Conservation (phyloP, 2,329 filamentous ascomycete genomes). For the Colletotrichum eremochloae region DNA sequence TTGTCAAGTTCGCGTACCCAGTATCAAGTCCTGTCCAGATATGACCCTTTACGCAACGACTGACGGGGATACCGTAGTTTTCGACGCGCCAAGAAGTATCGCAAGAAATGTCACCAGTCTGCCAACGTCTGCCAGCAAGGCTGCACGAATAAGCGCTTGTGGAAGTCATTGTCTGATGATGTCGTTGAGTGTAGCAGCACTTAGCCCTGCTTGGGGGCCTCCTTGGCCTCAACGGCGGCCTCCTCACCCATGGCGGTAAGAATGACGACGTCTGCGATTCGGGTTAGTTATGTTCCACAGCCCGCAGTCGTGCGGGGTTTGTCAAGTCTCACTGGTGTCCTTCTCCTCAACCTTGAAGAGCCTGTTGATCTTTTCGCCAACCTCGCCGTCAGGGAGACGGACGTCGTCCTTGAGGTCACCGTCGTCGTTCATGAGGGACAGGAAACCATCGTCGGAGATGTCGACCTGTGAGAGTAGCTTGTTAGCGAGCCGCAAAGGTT, state of each 20-base stretch:
- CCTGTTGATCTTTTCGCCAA: constrained; percentile 87
- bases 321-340: constrained; percentile 83
- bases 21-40: constrained; percentile 60
- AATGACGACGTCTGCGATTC: constrained; percentile 82
- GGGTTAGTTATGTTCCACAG: constrained; percentile 30
- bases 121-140: constrained; percentile 41
- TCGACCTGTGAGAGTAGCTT: constrained; percentile 74
- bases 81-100: constrained; percentile 53
- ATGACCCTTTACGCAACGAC: constrained; percentile 58
- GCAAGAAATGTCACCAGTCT: constrained; percentile 49
- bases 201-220: constrained; percentile 72
- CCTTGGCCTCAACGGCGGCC: constrained; percentile 92
- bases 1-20: constrained; percentile 53
- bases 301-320: neutral
- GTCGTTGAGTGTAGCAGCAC: constrained; percentile 41
- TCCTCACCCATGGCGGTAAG: constrained; percentile 98
- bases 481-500: constrained; percentile 34
- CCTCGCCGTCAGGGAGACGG: constrained; percentile 88
- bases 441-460: constrained; percentile 93
- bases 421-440: constrained; percentile 91
- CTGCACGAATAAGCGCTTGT: constrained; percentile 38
- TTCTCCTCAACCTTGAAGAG: constrained; percentile 88
- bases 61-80: constrained; percentile 56
- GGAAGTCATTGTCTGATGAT: constrained; percentile 38
- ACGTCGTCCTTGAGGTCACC: constrained; percentile 95